Percentiles rank a stretch among this genome's conserved stretches.
phyloP scores from a whole-genome alignment of 306 rosid species.

The Glycine latifolia region DNA sequence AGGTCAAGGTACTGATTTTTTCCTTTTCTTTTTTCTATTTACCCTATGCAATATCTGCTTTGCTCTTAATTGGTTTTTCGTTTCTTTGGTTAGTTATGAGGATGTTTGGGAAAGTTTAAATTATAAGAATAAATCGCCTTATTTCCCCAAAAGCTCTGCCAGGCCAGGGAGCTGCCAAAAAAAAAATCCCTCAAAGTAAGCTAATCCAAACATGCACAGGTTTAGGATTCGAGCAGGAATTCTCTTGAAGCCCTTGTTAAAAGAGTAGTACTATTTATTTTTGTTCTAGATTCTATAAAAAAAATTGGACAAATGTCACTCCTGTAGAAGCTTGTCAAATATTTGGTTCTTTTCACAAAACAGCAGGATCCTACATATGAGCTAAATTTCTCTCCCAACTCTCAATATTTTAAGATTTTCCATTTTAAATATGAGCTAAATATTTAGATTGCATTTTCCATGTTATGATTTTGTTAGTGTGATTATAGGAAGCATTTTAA shows the following conservation, averaged over 20 bases:
- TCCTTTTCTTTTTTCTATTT: not conserved
- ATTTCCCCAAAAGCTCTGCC: no score
- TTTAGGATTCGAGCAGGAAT: conserved; percentile 29
- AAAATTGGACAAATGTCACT: conserved; percentile 1
- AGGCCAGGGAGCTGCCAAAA: not conserved
- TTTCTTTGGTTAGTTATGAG: conserved; percentile 19
- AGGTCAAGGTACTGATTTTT: conserved; percentile 82
- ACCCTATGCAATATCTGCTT: conserved; percentile 27
- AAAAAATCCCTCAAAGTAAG: not conserved
- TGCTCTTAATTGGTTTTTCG: conserved; percentile 18
- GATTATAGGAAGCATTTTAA: conserved; percentile 38
- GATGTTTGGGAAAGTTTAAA: not conserved
- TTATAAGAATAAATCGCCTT: not conserved
- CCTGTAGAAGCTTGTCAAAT: conserved; percentile 18
- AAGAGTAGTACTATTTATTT: conserved; percentile 23
- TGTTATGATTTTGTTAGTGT: conserved; percentile 34
- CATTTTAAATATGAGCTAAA: not conserved
- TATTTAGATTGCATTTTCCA: conserved; percentile 26
- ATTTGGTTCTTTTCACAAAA: not conserved
- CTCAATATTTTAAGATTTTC: not conserved
- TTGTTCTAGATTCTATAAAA: conserved; percentile 8
- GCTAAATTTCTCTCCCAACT: conserved; percentile 1
- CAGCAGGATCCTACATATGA: not conserved
- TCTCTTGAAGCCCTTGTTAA: conserved; percentile 23
- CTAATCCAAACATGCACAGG: not conserved